Conservation (phyloP, 2,329 filamentous ascomycete genomes). For the Monilinia fructigena region DNA sequence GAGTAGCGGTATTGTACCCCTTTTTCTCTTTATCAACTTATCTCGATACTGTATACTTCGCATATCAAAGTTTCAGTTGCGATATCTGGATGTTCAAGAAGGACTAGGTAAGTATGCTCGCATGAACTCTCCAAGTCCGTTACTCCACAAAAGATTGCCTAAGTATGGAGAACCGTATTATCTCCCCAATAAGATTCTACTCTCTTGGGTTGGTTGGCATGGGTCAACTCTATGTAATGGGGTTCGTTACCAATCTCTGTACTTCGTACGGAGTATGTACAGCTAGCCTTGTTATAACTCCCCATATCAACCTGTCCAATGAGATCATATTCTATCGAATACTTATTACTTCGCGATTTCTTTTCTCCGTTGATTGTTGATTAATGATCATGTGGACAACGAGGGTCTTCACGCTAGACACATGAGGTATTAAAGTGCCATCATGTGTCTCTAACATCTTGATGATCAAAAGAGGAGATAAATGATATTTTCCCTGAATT, state of each 20-base stretch:
- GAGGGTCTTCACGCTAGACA: not conserved
- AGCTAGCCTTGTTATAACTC: not conserved
- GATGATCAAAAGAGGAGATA: not conserved
- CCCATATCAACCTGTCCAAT: conserved; percentile 12
- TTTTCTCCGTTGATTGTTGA: not conserved
- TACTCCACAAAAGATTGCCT: not conserved
- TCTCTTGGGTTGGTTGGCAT: conserved; percentile 1
- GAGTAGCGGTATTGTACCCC: not conserved
- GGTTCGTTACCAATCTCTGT: conserved; percentile 4
- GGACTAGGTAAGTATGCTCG: not conserved
- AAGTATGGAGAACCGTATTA: not conserved
- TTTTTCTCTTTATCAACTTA: not conserved
- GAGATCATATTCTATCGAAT: conserved; percentile 5
- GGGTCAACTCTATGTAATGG: not conserved
- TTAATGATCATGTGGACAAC: conserved; percentile 6
- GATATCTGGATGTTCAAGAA: not conserved
- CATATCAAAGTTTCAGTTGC: not conserved
- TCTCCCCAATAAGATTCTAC: not conserved
- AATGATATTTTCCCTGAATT: not conserved
- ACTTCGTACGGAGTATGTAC: not conserved
- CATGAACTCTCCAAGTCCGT: not conserved
- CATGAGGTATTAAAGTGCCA: not conserved
- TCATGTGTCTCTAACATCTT: not conserved
- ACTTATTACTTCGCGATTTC: conserved; percentile 6
- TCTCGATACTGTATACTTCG: not conserved